A percentile compares a stretch with the other conserved stretches of the same genome.
phyloP scores from a whole-genome alignment of 768 basidiomycete genomes.

The Termitomyces sp. region DNA sequence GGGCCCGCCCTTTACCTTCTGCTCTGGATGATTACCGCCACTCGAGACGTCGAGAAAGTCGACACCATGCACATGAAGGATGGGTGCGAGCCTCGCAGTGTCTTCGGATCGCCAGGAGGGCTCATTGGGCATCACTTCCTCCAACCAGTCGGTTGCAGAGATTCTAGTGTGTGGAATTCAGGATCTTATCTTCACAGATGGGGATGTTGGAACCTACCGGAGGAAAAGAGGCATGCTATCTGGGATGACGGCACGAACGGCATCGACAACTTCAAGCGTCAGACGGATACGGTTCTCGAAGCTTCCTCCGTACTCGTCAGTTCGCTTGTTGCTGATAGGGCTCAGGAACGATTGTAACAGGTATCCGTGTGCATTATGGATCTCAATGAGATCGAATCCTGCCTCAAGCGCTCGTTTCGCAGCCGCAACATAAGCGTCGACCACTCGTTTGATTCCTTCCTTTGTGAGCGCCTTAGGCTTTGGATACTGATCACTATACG shows the following conservation, averaged over 20 bases:
- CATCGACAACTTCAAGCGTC: slow-evolving; percentile 57
- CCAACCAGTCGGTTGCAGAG: slow-evolving; percentile 73
- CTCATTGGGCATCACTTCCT: slow-evolving; percentile 50
- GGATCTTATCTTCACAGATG: no score
- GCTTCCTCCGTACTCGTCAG: slow-evolving; percentile 65
- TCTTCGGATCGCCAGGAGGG: slow-evolving; percentile 68
- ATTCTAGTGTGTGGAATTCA: slow-evolving; percentile 29
- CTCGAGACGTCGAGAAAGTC: slow-evolving; percentile 73
- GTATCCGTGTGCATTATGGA: slow-evolving; percentile 65
- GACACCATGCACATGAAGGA: slow-evolving; percentile 59
- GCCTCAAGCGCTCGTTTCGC: slow-evolving; percentile 49
- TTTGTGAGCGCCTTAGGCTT: slow-evolving; percentile 50
- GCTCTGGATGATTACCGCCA: slow-evolving; percentile 49
- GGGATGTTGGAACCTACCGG: slow-evolving; percentile 32
- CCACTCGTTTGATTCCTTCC: slow-evolving; percentile 52
- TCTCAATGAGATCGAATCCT: slow-evolving; percentile 58
- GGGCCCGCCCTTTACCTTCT: slow-evolving; percentile 28
- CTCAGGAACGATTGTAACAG: slow-evolving; percentile 52
- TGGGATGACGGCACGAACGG: slow-evolving; percentile 55
- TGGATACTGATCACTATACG: slow-evolving; percentile 36
- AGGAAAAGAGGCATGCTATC: slow-evolving; percentile 65
- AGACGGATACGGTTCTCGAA: slow-evolving; percentile 67
- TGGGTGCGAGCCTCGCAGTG: slow-evolving; percentile 52
- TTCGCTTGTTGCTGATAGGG: slow-evolving; percentile 56
- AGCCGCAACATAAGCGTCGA: slow-evolving; percentile 48